phyloP scores from a whole-genome alignment of 148 eudicot genomes.

The Dianthus caryophyllus region DNA sequence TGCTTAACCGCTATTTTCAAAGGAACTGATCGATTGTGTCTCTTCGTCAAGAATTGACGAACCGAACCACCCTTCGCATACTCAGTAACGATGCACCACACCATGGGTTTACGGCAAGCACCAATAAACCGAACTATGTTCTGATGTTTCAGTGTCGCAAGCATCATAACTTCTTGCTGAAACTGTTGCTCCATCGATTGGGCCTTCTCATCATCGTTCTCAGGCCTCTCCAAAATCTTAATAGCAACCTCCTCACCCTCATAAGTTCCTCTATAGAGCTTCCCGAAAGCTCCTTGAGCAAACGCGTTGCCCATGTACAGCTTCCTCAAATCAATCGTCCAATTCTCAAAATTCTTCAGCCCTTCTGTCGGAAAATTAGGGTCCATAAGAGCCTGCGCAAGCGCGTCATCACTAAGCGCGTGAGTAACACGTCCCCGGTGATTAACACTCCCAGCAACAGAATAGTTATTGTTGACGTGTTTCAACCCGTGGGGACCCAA shows the following conservation, averaged over 20 bases:
- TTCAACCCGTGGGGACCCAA: constrained; percentile 74
- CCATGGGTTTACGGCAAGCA: constrained; percentile 93
- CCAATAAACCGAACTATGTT: constrained; percentile 94
- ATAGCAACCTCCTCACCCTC: constrained; percentile 94
- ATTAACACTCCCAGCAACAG: constrained; percentile 68
- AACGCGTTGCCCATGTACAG: constrained; percentile 87
- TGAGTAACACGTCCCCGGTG: constrained; percentile 68
- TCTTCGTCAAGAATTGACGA: constrained; percentile 71
- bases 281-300: constrained; percentile 97
- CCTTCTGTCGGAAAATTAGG: constrained; percentile 63
- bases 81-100: constrained; percentile 98
- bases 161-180: constrained; percentile 98
- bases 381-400: constrained; percentile 87
- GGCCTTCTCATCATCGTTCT: constrained; percentile 76
- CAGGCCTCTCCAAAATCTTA: constrained; percentile 94
- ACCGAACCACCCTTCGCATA: constrained; percentile 98
- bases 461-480: constrained; percentile 58
- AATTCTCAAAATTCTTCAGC: constrained; percentile 81
- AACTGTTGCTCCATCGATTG: constrained; percentile 95
- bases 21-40: constrained; percentile 83
- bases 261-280: constrained; percentile 88
- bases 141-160: constrained; percentile 83
- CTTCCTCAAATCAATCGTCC: constrained; percentile 89
- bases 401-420: constrained; percentile 82
- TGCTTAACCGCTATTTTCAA: constrained; percentile 88